These are phyloP conservation scores for Xylaria curta DNA, from an alignment of 495 filamentous ascomycete species.

Conservation along the genomic window DNA sequence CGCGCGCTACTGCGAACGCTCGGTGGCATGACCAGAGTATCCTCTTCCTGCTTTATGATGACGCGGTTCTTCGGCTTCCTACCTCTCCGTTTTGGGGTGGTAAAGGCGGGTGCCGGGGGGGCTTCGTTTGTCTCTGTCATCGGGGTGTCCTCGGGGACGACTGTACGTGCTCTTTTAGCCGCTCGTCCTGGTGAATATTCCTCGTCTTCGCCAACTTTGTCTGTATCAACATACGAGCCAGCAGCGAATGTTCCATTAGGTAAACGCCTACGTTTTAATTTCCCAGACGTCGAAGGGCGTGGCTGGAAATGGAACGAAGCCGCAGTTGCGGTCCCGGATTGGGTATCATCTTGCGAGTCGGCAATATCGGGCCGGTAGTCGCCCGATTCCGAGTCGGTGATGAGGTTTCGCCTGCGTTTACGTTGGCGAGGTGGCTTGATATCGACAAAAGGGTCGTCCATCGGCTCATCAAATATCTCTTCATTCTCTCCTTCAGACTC, in stretches of 20 bases:
- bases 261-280: conserved; percentile 32
- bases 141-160: conserved; percentile 28
- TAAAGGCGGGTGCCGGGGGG: conserved; percentile 1
- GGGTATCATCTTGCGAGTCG: conserved; percentile 35
- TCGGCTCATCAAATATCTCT: conserved; percentile 31
- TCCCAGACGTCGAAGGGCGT: conserved; percentile 21
- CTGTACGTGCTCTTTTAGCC: conserved; percentile 24
- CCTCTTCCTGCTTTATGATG: conserved; percentile 19
- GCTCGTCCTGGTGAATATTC: conserved; percentile 12
- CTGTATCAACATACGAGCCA: not conserved
- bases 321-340: conserved; percentile 25
- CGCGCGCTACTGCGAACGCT: conserved; percentile 26
- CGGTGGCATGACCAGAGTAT: conserved; percentile 20
- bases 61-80: conserved; percentile 39
- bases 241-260: conserved; percentile 25
- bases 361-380: conserved; percentile 34
- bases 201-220: not conserved
- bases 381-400: conserved; percentile 30
- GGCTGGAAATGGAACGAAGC: conserved; percentile 24
- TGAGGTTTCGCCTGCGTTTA: conserved; percentile 34
- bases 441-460: conserved; percentile 33
- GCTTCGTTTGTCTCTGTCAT: conserved; percentile 25
- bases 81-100: conserved; percentile 33
- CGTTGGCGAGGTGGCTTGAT: conserved; percentile 29
- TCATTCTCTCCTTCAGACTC: conserved; percentile 39